These are phyloP conservation scores for Euclidium syriacum DNA, from an alignment of 345 rosid genomes.

Conservation along the genomic window DNA sequence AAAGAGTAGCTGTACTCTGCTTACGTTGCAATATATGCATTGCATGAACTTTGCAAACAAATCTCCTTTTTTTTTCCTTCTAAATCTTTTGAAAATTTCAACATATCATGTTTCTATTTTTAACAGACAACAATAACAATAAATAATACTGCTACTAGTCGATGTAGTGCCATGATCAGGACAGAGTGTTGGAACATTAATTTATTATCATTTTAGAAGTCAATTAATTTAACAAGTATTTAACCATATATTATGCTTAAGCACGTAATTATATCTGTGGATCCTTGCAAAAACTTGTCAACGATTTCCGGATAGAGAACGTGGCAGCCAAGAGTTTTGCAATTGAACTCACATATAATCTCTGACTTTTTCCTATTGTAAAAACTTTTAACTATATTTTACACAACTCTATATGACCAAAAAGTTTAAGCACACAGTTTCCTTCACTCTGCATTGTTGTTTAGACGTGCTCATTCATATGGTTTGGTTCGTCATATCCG, in stretches of 20 bases:
- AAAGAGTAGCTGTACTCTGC: slow-evolving; percentile 9
- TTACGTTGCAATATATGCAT: slow-evolving; percentile 22
- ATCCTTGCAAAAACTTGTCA: slow-evolving; percentile 16
- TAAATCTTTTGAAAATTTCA: slow-evolving; percentile 14
- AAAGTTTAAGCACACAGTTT: too few species aligned
- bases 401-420: neutral
- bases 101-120: slow-evolving; percentile 5
- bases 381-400: neutral
- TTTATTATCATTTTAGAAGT: neutral
- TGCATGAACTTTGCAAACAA: slow-evolving; percentile 27
- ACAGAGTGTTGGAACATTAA: slow-evolving; percentile 2
- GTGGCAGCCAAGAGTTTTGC: slow-evolving; percentile 21
- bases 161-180: slow-evolving; percentile 19
- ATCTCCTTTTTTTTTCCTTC: neutral
- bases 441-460: too few species aligned
- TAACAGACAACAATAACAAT: neutral
- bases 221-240: slow-evolving; percentile 13
- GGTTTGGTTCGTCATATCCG: too few species aligned
- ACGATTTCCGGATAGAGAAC: slow-evolving; percentile 21
- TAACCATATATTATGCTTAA: slow-evolving; percentile 22
- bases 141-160: neutral
- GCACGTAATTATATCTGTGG: slow-evolving; percentile 18
- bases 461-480: too few species aligned
- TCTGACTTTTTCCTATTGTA: slow-evolving; percentile 3
- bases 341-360: neutral